Conservation (phyloP, 345 rosid genomes). For the Eucalyptus lansdowneana region DNA sequence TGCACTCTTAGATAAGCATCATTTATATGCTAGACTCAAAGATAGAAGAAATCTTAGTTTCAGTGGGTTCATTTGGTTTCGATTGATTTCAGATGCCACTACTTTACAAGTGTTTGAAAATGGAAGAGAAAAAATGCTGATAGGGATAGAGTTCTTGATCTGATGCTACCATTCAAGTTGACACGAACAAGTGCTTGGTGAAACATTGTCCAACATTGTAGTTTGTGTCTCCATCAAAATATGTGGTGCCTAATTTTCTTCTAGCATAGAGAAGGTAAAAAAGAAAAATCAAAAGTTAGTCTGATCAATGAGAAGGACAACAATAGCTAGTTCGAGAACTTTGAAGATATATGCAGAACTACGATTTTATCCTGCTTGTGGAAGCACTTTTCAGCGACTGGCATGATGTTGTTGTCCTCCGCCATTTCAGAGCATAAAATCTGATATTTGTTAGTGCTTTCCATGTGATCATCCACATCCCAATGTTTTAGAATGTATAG, state of each 20-base stretch:
- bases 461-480: background rate
- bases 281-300: background rate
- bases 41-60: background rate
- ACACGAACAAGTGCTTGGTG: background rate
- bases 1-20: background rate
- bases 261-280: background rate
- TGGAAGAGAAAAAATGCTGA: background rate
- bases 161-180: background rate
- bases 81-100: background rate
- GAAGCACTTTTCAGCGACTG: background rate
- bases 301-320: background rate
- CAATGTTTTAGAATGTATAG: background rate
- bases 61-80: background rate
- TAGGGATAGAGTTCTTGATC: background rate
- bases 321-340: background rate
- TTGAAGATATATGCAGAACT: background rate
- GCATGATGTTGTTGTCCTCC: background rate
- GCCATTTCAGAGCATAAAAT: background rate
- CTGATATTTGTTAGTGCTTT: background rate
- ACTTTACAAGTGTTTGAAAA: background rate
- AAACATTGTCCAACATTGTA: background rate
- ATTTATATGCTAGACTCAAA: background rate
- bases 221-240: background rate
- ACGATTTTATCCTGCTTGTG: background rate
- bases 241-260: background rate